phyloP scores from a whole-genome alignment of 2,329 filamentous ascomycete genomes.

The Orbilia brochopaga region DNA sequence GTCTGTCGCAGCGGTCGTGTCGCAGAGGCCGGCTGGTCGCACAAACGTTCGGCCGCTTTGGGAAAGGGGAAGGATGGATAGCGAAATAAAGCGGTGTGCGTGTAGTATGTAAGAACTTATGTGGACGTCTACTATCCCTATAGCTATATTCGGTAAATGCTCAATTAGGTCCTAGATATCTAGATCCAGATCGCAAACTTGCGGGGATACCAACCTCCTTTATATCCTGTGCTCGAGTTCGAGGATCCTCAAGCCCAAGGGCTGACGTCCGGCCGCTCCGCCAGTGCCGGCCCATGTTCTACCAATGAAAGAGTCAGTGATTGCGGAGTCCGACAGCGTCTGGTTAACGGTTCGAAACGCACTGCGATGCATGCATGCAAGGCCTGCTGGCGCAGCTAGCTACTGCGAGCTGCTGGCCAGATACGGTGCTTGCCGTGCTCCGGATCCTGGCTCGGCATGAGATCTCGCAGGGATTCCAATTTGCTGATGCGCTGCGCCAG shows the following conservation, averaged over 20 bases:
- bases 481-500: conserved; percentile 20
- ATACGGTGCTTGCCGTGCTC: conserved; percentile 4
- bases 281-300: conserved; percentile 8
- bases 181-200: conserved; percentile 15
- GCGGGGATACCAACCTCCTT: conserved; percentile 44
- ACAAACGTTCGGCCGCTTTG: background rate
- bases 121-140: too few species aligned
- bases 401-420: background rate
- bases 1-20: background rate
- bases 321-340: conserved; percentile 39
- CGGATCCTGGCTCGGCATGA: conserved; percentile 48
- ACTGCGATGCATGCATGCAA: conserved; percentile 39
- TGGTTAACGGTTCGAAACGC: conserved; percentile 30
- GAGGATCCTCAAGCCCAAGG: conserved; percentile 6
- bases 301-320: background rate
- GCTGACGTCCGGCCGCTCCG: conserved; percentile 25
- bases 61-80: background rate
- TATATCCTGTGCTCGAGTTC: conserved; percentile 20
- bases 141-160: background rate
- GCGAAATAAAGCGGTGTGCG: too few species aligned
- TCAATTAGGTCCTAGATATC: background rate
- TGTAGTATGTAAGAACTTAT: too few species aligned
- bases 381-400: conserved; percentile 42
- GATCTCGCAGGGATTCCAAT: conserved; percentile 28
- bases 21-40: background rate